These are phyloP conservation scores for Cinnamomum chago DNA, from an alignment of 164 flowering plant genomes.

Conservation along the genomic window DNA sequence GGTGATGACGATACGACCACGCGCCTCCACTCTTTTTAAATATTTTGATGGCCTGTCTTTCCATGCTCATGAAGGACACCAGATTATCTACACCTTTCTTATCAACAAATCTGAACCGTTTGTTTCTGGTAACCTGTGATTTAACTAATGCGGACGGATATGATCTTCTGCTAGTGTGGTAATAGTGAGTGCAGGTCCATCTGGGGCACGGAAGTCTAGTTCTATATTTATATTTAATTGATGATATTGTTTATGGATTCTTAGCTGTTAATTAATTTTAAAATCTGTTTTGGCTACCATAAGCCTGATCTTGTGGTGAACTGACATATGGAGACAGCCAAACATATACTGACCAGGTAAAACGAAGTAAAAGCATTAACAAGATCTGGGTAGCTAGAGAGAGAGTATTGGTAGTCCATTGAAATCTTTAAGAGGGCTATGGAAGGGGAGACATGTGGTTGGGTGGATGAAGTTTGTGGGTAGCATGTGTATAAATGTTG, in stretches of 20 bases:
- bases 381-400: too few species aligned
- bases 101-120: not conserved
- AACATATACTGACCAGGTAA: too few species aligned
- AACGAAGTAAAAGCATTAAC: too few species aligned
- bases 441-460: too few species aligned
- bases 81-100: not conserved
- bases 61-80: not conserved
- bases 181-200: not conserved
- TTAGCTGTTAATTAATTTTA: not conserved
- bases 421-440: too few species aligned
- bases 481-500: too few species aligned
- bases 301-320: not conserved
- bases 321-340: not conserved
- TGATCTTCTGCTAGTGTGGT: not conserved
- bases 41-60: not conserved
- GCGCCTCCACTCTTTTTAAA: not conserved
- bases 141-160: not conserved
- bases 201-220: not conserved
- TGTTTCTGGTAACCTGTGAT: not conserved
- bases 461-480: too few species aligned
- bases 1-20: constrained; percentile 5
- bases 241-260: not conserved
- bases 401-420: too few species aligned
- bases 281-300: not conserved
- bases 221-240: not conserved